Percentiles rank a stretch among this genome's conserved stretches.
phyloP scores from a whole-genome alignment of 2,329 filamentous ascomycete genomes.

The Septoria petroselini region DNA sequence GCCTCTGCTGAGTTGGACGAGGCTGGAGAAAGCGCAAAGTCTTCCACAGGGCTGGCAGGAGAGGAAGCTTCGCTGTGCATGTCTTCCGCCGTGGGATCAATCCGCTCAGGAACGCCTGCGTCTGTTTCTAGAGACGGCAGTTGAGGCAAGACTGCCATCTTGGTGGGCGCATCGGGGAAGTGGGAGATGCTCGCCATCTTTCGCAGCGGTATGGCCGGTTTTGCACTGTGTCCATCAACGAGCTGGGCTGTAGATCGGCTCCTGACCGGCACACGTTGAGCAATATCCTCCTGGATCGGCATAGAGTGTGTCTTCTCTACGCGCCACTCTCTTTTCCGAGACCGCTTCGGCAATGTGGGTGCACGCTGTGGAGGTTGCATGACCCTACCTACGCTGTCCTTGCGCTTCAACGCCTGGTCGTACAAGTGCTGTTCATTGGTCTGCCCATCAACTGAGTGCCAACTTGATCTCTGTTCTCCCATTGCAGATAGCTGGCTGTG shows the following conservation, averaged over 20 bases:
- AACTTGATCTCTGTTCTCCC: neutral
- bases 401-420: conserved; percentile 13
- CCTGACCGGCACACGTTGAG: neutral
- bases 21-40: neutral
- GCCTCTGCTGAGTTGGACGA: conserved; percentile 41
- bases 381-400: conserved; percentile 31
- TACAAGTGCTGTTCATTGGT: neutral
- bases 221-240: neutral
- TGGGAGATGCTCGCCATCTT: conserved; percentile 21
- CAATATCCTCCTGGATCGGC: neutral
- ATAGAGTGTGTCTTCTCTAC: neutral
- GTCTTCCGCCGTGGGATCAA: too few relatives aligned
- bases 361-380: conserved; percentile 34
- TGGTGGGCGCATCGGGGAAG: neutral
- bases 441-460: conserved; percentile 1
- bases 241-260: conserved; percentile 18
- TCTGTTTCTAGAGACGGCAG: neutral
- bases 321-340: conserved; percentile 42
- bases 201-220: conserved; percentile 8
- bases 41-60: neutral
- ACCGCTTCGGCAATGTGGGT: conserved; percentile 43
- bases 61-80: neutral
- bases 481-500: conserved; percentile 13
- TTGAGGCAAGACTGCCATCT: conserved; percentile 9
- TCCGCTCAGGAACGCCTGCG: neutral